These are phyloP conservation scores for Corymbia citriodora DNA, from an alignment of 441 rosid genomes.

Conservation along the genomic window DNA sequence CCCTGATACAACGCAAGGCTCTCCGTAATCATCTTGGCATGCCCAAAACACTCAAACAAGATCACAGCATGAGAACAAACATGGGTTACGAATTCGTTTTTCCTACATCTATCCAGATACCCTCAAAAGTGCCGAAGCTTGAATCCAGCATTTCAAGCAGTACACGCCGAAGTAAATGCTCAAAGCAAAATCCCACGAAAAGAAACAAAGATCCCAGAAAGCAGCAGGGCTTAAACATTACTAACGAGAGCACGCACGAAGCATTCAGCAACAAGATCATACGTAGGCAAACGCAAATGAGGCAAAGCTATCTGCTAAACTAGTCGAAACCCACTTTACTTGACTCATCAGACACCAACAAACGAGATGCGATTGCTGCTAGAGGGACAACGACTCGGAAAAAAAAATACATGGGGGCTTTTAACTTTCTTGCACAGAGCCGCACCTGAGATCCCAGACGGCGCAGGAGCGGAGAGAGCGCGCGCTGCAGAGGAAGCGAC, in stretches of 20 bases:
- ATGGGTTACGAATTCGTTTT: not conserved
- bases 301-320: not conserved
- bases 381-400: not conserved
- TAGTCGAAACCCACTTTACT: not conserved
- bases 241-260: not conserved
- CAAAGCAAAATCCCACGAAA: not conserved
- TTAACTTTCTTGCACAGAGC: not conserved
- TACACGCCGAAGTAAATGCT: not conserved
- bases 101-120: not conserved
- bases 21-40: not conserved
- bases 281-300: not conserved
- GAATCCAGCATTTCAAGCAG: not conserved
- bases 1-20: not conserved
- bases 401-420: not conserved
- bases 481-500: not conserved
- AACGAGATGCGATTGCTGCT: not conserved
- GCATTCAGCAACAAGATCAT: not conserved
- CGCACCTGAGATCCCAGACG: not conserved
- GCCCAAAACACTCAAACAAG: not conserved
- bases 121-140: not conserved
- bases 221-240: not conserved
- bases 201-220: not conserved
- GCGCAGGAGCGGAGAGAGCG: not conserved
- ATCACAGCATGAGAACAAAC: not conserved
- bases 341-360: not conserved